Base-by-base conservation (phyloP, 2,329 filamentous ascomycete species). In the Curvularia verruculosa region DNA sequence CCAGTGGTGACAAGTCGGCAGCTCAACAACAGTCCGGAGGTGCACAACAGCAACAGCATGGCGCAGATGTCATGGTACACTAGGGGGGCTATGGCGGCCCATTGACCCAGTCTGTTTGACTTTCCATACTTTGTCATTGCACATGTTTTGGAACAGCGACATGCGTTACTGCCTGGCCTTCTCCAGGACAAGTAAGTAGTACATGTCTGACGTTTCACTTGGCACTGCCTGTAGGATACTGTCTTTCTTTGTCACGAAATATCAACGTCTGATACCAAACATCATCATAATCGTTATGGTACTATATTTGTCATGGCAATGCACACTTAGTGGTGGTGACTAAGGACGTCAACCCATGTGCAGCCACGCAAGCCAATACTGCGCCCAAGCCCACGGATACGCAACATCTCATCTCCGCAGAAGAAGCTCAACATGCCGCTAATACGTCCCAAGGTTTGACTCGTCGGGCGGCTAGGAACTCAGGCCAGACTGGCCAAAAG, bases 1-100 rank as follows among this genome's bases (percentile, higher is more conserved):
- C 69, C 37, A 68, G 74, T 47, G 78, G 75, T 29, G 78, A 79
- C 61, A 70, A 74, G 53, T 49, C 52, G 49, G 61, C 52, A 10
- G 21, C 31, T 19, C 65, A 70, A 29, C 64, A 72, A 59, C 62
- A 72, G 59, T 63, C 69, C 31, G 64, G 54, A 15, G 61, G 53
- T 26, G 61, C 57, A 41, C 58, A 70, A 46, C 59, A 68, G 52
- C 63, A 66, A 52, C 65, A 71, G 52, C 58, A 67, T 40, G 65
- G 59, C 52, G 59, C 73, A 23, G 75, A 78, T 60, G 72, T 78
- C 19, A 78, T 78, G 76, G 76, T 77, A n/a, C 75, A 78, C 61
- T 78, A 73, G 36, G 59, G 46, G n/a, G 21, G 46, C 24, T 13
- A 28, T 31, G 29, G 13, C 15, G 21, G 9, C 12, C 10, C 26